phyloP scores from a whole-genome alignment of 768 basidiomycete species.

The Thelephora aurantiotincta region DNA sequence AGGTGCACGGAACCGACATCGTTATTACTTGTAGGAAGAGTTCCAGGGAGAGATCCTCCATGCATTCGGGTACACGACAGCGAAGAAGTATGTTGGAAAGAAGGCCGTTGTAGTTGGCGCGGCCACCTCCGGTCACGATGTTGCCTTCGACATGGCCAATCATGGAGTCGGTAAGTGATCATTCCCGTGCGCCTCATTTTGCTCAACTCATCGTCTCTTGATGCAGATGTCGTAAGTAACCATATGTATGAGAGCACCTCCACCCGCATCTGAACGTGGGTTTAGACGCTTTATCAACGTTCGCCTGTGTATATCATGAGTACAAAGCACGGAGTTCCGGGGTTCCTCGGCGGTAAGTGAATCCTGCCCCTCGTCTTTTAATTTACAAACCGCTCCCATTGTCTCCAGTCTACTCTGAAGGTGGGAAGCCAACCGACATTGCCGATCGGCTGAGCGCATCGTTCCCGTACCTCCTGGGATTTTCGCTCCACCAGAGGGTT shows the following conservation, averaged over 20 bases:
- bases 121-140: constrained; percentile 45
- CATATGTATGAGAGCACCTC: not conserved
- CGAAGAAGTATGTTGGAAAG: constrained; percentile 46
- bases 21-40: constrained; percentile 21
- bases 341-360: constrained; percentile 15
- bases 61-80: constrained; percentile 39
- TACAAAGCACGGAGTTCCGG: constrained; percentile 21
- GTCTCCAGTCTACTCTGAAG: constrained; percentile 27
- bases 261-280: not conserved
- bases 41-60: constrained; percentile 55
- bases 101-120: constrained; percentile 60
- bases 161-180: constrained; percentile 27
- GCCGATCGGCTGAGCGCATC: constrained; percentile 40
- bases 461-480: constrained; percentile 24
- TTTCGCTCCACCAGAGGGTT: constrained; percentile 16
- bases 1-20: not conserved
- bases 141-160: constrained; percentile 30
- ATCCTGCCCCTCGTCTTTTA: not conserved
- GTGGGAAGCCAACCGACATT: constrained; percentile 31
- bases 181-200: not conserved
- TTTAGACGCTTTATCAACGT: constrained; percentile 42
- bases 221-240: not conserved
- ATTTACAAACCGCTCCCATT: not conserved
- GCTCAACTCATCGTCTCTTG: not conserved
- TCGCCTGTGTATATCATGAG: constrained; percentile 34